phyloP scores from a whole-genome alignment of 148 eudicot genomes.

The Linanthus parryae region DNA sequence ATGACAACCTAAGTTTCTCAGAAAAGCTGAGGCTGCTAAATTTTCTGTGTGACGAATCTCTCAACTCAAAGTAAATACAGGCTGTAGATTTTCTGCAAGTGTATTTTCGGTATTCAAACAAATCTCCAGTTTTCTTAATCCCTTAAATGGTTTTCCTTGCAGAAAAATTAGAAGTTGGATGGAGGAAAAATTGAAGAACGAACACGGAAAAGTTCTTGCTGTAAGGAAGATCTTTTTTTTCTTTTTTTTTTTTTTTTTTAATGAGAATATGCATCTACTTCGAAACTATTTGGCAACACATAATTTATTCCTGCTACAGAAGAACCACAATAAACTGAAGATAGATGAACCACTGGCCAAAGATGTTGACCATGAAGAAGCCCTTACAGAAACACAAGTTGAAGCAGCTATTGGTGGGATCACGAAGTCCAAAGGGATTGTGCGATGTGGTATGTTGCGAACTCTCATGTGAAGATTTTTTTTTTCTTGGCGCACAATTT shows the following conservation, averaged over 20 bases:
- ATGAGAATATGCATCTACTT: background rate
- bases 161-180: constrained; percentile 79
- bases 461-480: too few relatives aligned
- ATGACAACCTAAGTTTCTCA: constrained; percentile 52
- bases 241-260: background rate
- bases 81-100: too few relatives aligned
- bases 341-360: constrained; percentile 52
- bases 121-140: background rate
- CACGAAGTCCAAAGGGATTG: constrained; percentile 36
- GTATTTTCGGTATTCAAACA: background rate
- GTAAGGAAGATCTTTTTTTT: constrained; percentile 59
- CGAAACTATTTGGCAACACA: background rate
- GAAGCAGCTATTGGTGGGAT: constrained; percentile 52
- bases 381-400: constrained; percentile 40
- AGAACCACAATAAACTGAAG: constrained; percentile 48
- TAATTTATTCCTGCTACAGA: constrained; percentile 26
- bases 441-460: constrained; percentile 57
- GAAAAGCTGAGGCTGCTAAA: constrained; percentile 61
- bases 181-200: constrained; percentile 62
- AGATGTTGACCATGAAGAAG: constrained; percentile 60
- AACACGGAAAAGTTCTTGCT: constrained; percentile 43
- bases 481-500: too few relatives aligned
- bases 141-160: constrained; percentile 9
- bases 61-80: constrained; percentile 67
- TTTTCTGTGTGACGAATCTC: constrained; percentile 79